These are phyloP conservation scores for Rubus idaeus DNA, from an alignment of 306 rosid genomes.

Conservation along the genomic window DNA sequence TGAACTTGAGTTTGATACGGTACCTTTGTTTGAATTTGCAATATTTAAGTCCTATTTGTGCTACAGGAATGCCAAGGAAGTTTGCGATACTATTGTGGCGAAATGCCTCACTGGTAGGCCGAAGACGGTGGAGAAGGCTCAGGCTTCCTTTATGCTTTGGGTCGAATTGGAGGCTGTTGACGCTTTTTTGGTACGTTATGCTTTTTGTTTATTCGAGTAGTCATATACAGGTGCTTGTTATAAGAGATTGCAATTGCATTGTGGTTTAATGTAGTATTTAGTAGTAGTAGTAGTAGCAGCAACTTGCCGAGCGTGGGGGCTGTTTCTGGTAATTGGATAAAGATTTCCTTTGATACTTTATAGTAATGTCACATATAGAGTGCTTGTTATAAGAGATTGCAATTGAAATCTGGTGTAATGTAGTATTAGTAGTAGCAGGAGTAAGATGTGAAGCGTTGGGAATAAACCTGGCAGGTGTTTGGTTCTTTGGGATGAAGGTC, in stretches of 20 bases:
- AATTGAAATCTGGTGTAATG: not conserved
- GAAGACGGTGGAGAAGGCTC: constrained; percentile 98
- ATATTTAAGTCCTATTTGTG: constrained; percentile 17
- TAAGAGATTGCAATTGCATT: not conserved
- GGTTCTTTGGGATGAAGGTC: not conserved
- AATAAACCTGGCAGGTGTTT: not conserved
- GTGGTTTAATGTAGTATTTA: not conserved
- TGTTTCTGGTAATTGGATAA: not conserved
- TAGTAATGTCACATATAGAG: not conserved
- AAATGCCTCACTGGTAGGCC: constrained; percentile 98
- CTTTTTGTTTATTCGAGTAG: constrained; percentile 6
- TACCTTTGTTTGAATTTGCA: constrained; percentile 16
- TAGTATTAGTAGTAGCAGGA: not conserved
- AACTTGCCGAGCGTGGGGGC: not conserved
- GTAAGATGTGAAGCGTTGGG: not conserved
- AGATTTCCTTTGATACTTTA: not conserved
- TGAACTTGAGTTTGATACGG: not conserved
- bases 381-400: not conserved
- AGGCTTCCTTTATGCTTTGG: constrained; percentile 92
- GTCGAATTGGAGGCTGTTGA: constrained; percentile 96
- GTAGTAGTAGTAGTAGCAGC: not conserved
- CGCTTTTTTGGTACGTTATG: constrained; percentile 69
- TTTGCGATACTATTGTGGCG: constrained; percentile 84
- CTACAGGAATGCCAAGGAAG: constrained; percentile 78
- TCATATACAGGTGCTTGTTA: not conserved